phyloP scores from a whole-genome alignment of 495 filamentous ascomycete genomes.

The Niebla homalea region DNA sequence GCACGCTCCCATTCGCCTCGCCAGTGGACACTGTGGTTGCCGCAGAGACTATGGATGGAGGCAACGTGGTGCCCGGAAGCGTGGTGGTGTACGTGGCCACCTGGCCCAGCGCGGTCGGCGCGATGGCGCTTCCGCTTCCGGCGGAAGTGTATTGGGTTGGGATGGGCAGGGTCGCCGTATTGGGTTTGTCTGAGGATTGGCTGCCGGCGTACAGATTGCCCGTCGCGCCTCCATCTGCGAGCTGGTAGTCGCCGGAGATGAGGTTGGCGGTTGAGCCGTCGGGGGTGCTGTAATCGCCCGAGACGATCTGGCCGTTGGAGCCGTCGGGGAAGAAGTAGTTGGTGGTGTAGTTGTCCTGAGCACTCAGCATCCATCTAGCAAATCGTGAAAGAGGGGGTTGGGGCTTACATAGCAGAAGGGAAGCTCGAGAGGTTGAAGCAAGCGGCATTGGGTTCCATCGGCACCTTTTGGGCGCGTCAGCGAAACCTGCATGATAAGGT shows the following conservation, averaged over 20 bases:
- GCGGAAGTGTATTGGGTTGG: constrained; percentile 25
- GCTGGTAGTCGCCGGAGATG: constrained; percentile 24
- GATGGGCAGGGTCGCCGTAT: constrained; percentile 25
- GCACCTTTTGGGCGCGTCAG: constrained; percentile 10
- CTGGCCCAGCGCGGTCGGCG: constrained; percentile 20
- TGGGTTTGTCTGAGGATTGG: constrained; percentile 20
- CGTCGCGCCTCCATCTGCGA: constrained; percentile 17
- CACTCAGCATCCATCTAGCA: not conserved
- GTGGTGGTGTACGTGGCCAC: constrained; percentile 12
- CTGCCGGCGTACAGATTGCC: constrained; percentile 26
- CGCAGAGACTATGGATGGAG: constrained; percentile 4
- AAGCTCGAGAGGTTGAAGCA: constrained; percentile 17
- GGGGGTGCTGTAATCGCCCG: constrained; percentile 21
- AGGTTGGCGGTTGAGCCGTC: constrained; percentile 23
- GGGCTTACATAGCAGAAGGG: constrained; percentile 24
- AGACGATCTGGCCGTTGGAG: constrained; percentile 24
- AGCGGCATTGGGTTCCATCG: constrained; percentile 20
- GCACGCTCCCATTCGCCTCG: not conserved
- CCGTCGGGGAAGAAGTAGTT: constrained; percentile 28
- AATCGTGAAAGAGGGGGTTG: not conserved
- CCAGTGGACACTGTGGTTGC: constrained; percentile 1
- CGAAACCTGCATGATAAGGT: too few relatives aligned
- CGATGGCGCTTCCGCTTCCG: constrained; percentile 25
- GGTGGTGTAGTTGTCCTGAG: constrained; percentile 30
- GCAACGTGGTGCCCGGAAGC: constrained; percentile 10